These are phyloP conservation scores for Sporothrix brasiliensis DNA, from an alignment of 2,329 filamentous ascomycete species.

Conservation along the genomic window DNA sequence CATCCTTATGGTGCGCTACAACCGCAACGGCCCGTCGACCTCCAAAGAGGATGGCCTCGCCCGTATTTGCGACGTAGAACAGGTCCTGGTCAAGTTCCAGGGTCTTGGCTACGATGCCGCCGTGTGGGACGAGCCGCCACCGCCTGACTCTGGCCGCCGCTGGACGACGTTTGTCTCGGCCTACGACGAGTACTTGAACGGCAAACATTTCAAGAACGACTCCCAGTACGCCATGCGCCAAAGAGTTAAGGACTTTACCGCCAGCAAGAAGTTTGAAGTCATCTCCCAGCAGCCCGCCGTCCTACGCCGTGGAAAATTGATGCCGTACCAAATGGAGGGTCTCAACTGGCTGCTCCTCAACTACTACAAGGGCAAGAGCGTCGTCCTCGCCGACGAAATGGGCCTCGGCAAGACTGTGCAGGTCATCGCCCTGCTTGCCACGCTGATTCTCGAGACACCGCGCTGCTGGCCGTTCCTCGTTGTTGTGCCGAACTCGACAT, in stretches of 20 bases:
- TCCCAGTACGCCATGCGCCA: conserved; percentile 63
- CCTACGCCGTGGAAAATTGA: conserved; percentile 72
- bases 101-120: conserved; percentile 87
- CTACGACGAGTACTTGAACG: conserved; percentile 82
- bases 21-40: conserved; percentile 36
- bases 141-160: conserved; percentile 62
- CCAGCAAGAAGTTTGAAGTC: conserved; percentile 65
- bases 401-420: conserved; percentile 97
- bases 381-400: conserved; percentile 97
- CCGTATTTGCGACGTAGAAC: conserved; percentile 70
- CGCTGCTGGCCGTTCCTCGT: conserved; percentile 89
- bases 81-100: conserved; percentile 86
- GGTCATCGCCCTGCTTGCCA: conserved; percentile 78
- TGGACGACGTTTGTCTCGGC: conserved; percentile 81
- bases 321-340: conserved; percentile 91
- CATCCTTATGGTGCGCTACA: conserved; percentile 77
- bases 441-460: conserved; percentile 67
- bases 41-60: conserved; percentile 66
- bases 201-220: conserved; percentile 67
- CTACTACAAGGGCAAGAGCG: conserved; percentile 79
- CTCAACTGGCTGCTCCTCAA: conserved; percentile 95
- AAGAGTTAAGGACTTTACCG: conserved; percentile 68
- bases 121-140: conserved; percentile 84
- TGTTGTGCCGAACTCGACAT: conserved; percentile 92
- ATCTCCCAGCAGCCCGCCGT: conserved; percentile 72